Percentiles rank a stretch among this genome's conserved stretches.
Conservation (phyloP, 2,329 filamentous ascomycete species). For the Fusarium buharicum region DNA sequence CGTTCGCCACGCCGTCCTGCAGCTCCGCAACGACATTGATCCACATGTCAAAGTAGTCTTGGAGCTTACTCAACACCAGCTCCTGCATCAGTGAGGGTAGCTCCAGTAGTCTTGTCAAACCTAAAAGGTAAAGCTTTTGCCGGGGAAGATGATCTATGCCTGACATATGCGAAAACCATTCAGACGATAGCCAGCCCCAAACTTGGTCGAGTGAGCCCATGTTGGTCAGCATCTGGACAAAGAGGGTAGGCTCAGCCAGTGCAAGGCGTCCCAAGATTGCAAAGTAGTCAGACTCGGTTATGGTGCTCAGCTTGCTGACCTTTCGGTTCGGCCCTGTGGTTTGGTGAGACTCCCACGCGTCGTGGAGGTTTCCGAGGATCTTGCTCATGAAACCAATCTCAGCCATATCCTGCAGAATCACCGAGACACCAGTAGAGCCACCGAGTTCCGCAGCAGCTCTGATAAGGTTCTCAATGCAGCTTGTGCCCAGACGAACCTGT, state of each 20-base stretch:
- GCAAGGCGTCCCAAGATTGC: slow-evolving; percentile 82
- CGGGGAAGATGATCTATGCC: slow-evolving; percentile 72
- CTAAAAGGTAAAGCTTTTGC: slow-evolving; percentile 78
- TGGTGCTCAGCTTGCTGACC: slow-evolving; percentile 74
- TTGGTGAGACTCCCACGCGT: slow-evolving; percentile 78
- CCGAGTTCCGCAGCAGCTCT: slow-evolving; percentile 71
- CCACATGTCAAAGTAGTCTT: slow-evolving; percentile 82
- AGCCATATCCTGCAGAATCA: slow-evolving; percentile 74
- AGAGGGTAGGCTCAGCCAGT: slow-evolving; percentile 75
- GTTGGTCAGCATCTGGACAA: slow-evolving; percentile 67
- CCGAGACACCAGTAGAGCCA: slow-evolving; percentile 66
- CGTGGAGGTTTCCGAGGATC: slow-evolving; percentile 73
- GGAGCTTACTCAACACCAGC: slow-evolving; percentile 69
- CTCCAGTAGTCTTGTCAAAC: slow-evolving; percentile 76
- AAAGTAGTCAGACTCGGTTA: slow-evolving; percentile 87
- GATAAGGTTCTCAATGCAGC: slow-evolving; percentile 73
- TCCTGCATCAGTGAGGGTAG: slow-evolving; percentile 66
- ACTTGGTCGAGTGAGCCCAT: slow-evolving; percentile 60
- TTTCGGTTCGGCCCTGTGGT: slow-evolving; percentile 83
- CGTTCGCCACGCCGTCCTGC: slow-evolving; percentile 66
- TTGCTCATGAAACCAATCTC: slow-evolving; percentile 70
- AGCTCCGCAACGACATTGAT: slow-evolving; percentile 74
- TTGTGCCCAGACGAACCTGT: slow-evolving; percentile 66
- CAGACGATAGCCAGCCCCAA: slow-evolving; percentile 68
- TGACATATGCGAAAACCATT: slow-evolving; percentile 77